These are phyloP conservation scores for Sedum album DNA, from an alignment of 164 flowering plant genomes.

Conservation along the genomic window DNA sequence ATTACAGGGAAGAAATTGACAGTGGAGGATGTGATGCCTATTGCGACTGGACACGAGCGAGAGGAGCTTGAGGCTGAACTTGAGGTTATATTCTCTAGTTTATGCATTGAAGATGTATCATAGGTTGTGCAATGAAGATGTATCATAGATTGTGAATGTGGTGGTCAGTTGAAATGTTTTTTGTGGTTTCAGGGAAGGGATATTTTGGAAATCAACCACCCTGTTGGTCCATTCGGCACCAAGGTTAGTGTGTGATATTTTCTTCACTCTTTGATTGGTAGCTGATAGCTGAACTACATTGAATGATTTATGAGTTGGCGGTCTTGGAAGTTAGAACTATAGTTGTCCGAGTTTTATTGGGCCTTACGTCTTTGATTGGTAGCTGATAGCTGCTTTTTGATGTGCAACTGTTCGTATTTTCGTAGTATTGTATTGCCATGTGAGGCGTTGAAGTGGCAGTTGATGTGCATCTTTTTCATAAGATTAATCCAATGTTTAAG, in stretches of 20 bases:
- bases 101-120: background rate
- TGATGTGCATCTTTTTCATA: background rate
- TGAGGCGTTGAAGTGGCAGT: background rate
- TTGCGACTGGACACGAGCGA: slow-evolving; percentile 95
- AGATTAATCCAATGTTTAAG: background rate
- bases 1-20: slow-evolving; percentile 31
- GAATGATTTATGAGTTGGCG: background rate
- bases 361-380: too few relatives aligned
- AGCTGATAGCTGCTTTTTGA: background rate
- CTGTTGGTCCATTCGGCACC: slow-evolving; percentile 82
- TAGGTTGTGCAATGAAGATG: too few relatives aligned
- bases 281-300: background rate
- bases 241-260: slow-evolving; percentile 62
- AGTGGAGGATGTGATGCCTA: slow-evolving; percentile 82
- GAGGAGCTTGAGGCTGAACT: slow-evolving; percentile 85
- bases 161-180: slow-evolving; percentile 3
- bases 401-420: background rate
- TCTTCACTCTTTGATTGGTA: background rate
- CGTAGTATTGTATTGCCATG: background rate
- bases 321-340: background rate
- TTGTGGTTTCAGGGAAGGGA: slow-evolving; percentile 44
- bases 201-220: slow-evolving; percentile 46
- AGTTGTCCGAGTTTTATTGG: too few relatives aligned
- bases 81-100: slow-evolving; percentile 30
- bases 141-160: background rate